Percentiles rank a stretch among this genome's conserved stretches.
These are phyloP conservation scores for Simplicillium aogashimaense DNA, from an alignment of 2,329 filamentous ascomycete genomes.

Conservation along the genomic window DNA sequence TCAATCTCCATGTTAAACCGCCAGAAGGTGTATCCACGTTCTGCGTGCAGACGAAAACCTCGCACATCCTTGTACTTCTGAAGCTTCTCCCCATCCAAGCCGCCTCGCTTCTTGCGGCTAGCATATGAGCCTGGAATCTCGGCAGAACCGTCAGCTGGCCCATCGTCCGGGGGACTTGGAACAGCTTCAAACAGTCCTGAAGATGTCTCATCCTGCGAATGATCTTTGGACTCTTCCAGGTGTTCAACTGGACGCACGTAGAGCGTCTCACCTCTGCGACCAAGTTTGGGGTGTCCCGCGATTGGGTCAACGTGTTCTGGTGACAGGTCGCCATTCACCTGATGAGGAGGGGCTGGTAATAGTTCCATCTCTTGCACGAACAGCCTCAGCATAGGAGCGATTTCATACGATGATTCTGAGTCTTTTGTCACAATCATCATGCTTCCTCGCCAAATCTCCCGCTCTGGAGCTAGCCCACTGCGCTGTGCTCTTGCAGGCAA, in stretches of 20 bases:
- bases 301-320: slow-evolving; percentile 84
- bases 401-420: slow-evolving; percentile 69
- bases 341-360: slow-evolving; percentile 64
- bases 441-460: slow-evolving; percentile 84
- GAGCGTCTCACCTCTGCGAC: slow-evolving; percentile 73
- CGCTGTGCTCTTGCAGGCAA: slow-evolving; percentile 19
- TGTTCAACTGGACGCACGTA: slow-evolving; percentile 88
- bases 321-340: slow-evolving; percentile 56
- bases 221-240: slow-evolving; percentile 65
- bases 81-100: slow-evolving; percentile 67
- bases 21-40: slow-evolving; percentile 91
- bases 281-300: slow-evolving; percentile 77
- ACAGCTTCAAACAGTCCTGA: slow-evolving; percentile 71
- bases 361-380: slow-evolving; percentile 83
- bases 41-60: slow-evolving; percentile 72
- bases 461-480: slow-evolving; percentile 30
- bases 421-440: slow-evolving; percentile 94
- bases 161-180: slow-evolving; percentile 40
- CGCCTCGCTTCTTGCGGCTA: slow-evolving; percentile 39
- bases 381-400: slow-evolving; percentile 67
- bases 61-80: slow-evolving; percentile 76
- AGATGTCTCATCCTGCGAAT: slow-evolving; percentile 72
- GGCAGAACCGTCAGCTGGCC: slow-evolving; percentile 26
- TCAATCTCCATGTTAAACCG: slow-evolving; percentile 93
- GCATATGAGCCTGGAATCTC: slow-evolving; percentile 45